A percentile compares a stretch with the other conserved stretches of the same genome.
Conservation (phyloP, 805 yeast species). For the Ogataea haglerorum region DNA sequence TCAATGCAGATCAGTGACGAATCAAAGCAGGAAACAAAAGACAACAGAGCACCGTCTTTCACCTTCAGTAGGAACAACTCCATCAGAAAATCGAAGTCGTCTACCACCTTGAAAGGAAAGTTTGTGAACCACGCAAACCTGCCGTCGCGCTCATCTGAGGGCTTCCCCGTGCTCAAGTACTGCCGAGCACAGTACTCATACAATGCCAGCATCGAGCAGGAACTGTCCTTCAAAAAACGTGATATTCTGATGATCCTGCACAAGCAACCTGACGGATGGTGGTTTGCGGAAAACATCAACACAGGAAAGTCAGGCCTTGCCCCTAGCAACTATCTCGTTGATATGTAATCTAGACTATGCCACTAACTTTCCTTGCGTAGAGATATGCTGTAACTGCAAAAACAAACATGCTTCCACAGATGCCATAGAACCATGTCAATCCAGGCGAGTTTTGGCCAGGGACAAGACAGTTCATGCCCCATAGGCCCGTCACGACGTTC, state of each 20-base stretch:
- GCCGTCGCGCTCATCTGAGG: conserved; percentile 50
- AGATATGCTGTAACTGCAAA: conserved; percentile 46
- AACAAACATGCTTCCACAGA: conserved; percentile 42
- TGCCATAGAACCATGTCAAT: conserved; percentile 63
- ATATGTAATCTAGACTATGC: conserved; percentile 28
- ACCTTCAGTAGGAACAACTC: conserved; percentile 11
- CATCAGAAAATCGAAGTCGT: conserved; percentile 31
- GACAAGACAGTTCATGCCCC: conserved; percentile 98
- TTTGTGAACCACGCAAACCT: conserved; percentile 29
- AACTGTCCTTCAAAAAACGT: conserved; percentile 55
- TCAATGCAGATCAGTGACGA: conserved; percentile 25
- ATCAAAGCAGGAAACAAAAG: neutral
- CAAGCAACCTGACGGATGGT: conserved; percentile 71
- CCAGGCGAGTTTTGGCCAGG: conserved; percentile 82
- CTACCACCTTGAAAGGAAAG: conserved; percentile 23
- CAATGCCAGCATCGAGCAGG: conserved; percentile 58
- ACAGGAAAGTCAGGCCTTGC: conserved; percentile 52
- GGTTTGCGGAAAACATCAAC: conserved; percentile 60
- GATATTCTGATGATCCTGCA: conserved; percentile 51
- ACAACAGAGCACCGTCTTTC: neutral
- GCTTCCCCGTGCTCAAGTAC: conserved; percentile 50
- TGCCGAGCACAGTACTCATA: conserved; percentile 56
- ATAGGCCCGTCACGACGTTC: conserved; percentile 91
- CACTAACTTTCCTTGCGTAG: conserved; percentile 44
- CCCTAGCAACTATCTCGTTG: conserved; percentile 55